Conservation (phyloP, 768 basidiomycete genomes). For the Hortiboletus flavorubellus region DNA sequence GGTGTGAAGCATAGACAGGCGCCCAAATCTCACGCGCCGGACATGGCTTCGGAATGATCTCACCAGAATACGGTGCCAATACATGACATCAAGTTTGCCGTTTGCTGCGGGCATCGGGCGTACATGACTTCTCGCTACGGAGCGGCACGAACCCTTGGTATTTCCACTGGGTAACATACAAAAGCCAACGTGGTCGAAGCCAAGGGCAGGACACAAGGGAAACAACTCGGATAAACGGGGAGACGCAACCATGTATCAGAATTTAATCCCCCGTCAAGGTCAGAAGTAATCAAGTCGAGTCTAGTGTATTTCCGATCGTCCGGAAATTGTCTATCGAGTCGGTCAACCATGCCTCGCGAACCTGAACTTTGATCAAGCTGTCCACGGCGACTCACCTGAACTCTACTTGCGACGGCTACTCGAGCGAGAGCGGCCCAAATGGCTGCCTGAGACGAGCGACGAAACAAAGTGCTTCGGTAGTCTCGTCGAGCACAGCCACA, state of each 20-base stretch:
- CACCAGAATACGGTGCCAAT: background rate
- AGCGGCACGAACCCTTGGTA: background rate
- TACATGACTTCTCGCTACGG: background rate
- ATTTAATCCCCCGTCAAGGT: background rate
- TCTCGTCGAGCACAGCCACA: background rate
- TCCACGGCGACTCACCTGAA: background rate
- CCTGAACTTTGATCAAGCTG: background rate
- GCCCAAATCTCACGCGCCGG: conserved; percentile 14
- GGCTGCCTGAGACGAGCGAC: background rate
- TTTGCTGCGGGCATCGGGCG: background rate
- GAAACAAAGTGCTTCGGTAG: background rate
- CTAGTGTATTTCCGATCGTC: background rate
- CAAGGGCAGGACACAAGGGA: background rate
- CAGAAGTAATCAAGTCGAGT: background rate
- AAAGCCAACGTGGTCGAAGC: background rate
- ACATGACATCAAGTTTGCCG: background rate
- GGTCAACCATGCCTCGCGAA: background rate
- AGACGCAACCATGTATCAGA: background rate
- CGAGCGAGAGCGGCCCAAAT: background rate
- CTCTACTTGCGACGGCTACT: background rate
- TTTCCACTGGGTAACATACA: background rate
- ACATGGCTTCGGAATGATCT: background rate
- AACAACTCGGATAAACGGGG: too few species aligned
- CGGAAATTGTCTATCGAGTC: background rate
- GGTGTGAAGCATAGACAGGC: conserved; percentile 3